Percentiles rank a stretch among this genome's conserved stretches.
phyloP scores from a whole-genome alignment of 1,139 yeast species.

The Diutina neorugosa region DNA sequence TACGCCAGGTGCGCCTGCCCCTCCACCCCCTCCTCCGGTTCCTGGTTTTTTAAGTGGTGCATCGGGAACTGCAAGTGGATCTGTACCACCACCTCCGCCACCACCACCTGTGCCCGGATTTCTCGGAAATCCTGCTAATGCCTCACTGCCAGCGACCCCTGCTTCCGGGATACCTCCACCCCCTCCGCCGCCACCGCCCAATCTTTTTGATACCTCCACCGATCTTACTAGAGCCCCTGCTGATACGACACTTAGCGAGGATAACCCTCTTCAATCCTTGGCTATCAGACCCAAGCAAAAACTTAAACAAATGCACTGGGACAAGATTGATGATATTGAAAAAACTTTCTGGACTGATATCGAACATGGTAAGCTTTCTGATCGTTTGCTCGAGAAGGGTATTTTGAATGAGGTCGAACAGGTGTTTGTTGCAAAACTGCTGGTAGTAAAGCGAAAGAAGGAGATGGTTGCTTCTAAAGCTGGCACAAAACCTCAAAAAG shows the following conservation, averaged over 20 bases:
- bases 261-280: not conserved
- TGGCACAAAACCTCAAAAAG: conserved; percentile 16
- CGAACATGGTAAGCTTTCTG: conserved; percentile 34
- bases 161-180: not conserved
- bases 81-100: conserved; percentile 6
- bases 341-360: conserved; percentile 75
- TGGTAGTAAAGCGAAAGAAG: conserved; percentile 20
- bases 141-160: conserved; percentile 8
- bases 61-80: conserved; percentile 15
- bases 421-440: conserved; percentile 58
- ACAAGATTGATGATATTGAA: conserved; percentile 56
- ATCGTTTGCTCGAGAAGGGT: conserved; percentile 54
- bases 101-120: conserved; percentile 9
- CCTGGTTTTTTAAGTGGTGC: conserved; percentile 10
- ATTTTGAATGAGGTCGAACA: conserved; percentile 67
- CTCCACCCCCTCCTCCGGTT: conserved; percentile 20
- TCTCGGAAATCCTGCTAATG: not conserved
- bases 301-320: conserved; percentile 95
- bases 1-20: conserved; percentile 11
- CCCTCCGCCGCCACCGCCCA: not conserved
- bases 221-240: not conserved
- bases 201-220: not conserved
- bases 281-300: conserved; percentile 44
- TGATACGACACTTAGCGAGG: not conserved
- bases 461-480: not conserved